Conservation (phyloP, 257 asterid genomes). For the Nicotiana obtusifolia region DNA sequence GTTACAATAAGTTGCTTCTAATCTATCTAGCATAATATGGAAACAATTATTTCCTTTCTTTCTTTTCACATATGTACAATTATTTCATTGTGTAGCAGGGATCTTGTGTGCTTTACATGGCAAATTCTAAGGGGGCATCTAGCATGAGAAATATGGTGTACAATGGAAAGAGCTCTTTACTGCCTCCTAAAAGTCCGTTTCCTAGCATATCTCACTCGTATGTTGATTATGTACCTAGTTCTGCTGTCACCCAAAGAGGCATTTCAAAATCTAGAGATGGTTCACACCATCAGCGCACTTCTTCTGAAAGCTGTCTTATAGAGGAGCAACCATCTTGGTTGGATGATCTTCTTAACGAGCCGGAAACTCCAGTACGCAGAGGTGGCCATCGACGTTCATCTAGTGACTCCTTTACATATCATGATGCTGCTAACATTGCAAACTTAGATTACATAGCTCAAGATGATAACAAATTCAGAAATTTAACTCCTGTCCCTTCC, state of each 20-base stretch:
- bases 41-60: not conserved
- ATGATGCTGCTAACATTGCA: conserved; percentile 9
- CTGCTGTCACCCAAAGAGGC: conserved; percentile 42
- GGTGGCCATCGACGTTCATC: conserved; percentile 48
- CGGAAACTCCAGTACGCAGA: conserved; percentile 42
- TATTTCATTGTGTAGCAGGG: conserved; percentile 27
- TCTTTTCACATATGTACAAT: not conserved
- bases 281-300: conserved; percentile 37
- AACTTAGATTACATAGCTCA: conserved; percentile 15
- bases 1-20: not conserved
- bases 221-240: conserved; percentile 52
- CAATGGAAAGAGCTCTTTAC: conserved; percentile 56
- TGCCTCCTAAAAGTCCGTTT: conserved; percentile 91
- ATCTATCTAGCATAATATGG: not conserved
- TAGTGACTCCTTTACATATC: conserved; percentile 44
- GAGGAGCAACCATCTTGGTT: conserved; percentile 53
- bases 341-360: conserved; percentile 49
- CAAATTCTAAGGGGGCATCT: conserved; percentile 73
- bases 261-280: conserved; percentile 30
- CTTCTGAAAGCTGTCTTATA: conserved; percentile 37
- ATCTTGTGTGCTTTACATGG: conserved; percentile 43
- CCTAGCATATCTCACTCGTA: conserved; percentile 67
- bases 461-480: conserved; percentile 17
- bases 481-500: not conserved
- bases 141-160: conserved; percentile 57